Evolutionary conservation across 2,329 filamentous ascomycete species (phyloP), one percentile per base, ranked within the genome.

Genomic region (Fonsecaea multimorphosa): DNA sequence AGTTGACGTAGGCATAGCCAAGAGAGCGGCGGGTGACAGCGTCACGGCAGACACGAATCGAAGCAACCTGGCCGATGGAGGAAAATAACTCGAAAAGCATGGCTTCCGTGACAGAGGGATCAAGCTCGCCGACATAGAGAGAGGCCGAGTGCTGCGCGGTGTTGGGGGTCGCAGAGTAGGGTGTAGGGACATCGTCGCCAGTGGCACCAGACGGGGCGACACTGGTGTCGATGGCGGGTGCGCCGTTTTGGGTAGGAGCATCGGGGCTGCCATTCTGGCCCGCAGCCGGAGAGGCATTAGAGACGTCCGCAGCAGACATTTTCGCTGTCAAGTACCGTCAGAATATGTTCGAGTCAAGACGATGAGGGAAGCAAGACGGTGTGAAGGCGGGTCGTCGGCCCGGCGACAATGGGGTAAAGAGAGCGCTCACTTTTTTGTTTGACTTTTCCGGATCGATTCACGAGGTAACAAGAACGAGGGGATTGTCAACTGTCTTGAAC

Each of bases 41-140:
- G 78, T 99, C 95, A 83, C 95, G 95, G 88, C 95, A 99, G 79
- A 99, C 95, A 87, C 95, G 95, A 81, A 99, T 99, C 68, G 95
- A 99, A 73, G 95, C 95, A 76, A 99, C 95, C 77, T 96, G 94
- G 74, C 95, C 95, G 78, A 99, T 99, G 82, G 96, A 95, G 68
- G 95, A 98, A 87, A 99, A 99, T 71, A 99, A 91, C 88, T 99
- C 95, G 82, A 98, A 99, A 77, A 99, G 93, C 95, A 99, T 99
- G 74, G 95, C 95, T 87, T 99, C 95, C 72, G 95, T 99, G 80
- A 99, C 95, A 69, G 92, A 95, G 74, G 92, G 89, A 81, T 99
- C 95, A 75, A 99, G 92, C 86, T 99, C 95, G 80, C 95, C 95
- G 73, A 99, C 95, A 80, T 99, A 99, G 79, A 99, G 92, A 66